phyloP scores from a whole-genome alignment of 768 basidiomycete species.

The Leccinum arenicola region DNA sequence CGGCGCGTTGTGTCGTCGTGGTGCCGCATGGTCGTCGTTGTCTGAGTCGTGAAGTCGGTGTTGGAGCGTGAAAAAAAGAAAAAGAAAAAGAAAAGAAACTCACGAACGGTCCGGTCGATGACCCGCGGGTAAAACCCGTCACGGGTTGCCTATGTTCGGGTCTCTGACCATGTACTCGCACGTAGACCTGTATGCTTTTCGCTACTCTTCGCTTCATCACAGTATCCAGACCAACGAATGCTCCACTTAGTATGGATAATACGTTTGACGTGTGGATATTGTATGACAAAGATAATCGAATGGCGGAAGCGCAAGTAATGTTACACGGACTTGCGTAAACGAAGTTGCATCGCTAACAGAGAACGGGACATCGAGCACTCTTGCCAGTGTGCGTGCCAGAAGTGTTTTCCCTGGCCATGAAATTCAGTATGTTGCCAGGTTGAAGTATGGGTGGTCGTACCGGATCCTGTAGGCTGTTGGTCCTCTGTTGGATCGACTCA shows the following conservation, averaged over 20 bases:
- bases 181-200: too few relatives aligned
- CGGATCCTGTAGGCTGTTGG: slow-evolving; percentile 69
- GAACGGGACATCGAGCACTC: slow-evolving; percentile 90
- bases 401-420: slow-evolving; percentile 73
- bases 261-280: slow-evolving; percentile 88
- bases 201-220: too few relatives aligned
- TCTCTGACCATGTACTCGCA: too few relatives aligned
- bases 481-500: slow-evolving; percentile 46
- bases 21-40: too few relatives aligned
- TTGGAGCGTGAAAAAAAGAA: too few relatives aligned
- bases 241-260: slow-evolving; percentile 92
- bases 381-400: slow-evolving; percentile 85
- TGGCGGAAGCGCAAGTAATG: slow-evolving; percentile 1
- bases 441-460: slow-evolving; percentile 37
- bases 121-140: too few relatives aligned
- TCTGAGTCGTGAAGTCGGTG: too few relatives aligned
- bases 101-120: too few relatives aligned
- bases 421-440: not conserved
- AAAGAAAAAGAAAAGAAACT: too few relatives aligned
- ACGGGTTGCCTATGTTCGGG: too few relatives aligned
- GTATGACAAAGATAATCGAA: slow-evolving; percentile 35
- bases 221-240: slow-evolving; percentile 56
- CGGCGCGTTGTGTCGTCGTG: not conserved
- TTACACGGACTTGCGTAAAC: slow-evolving; percentile 72
- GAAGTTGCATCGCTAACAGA: slow-evolving; percentile 91